These are phyloP conservation scores for Penicillium goetzii DNA, from an alignment of 495 filamentous ascomycete species.

Conservation along the genomic window DNA sequence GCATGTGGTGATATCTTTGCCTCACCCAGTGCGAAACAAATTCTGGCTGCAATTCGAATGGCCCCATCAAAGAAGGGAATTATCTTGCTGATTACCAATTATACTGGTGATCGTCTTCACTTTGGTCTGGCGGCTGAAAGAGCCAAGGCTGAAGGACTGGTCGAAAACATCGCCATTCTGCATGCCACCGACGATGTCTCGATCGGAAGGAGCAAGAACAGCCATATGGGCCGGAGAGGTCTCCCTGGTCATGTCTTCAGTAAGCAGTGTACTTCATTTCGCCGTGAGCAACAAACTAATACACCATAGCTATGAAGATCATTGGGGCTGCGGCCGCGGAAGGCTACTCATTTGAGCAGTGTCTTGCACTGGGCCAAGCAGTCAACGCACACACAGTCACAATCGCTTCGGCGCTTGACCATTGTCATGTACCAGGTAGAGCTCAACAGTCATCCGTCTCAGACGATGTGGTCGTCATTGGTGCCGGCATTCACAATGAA, in stretches of 20 bases:
- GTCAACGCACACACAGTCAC: conserved; percentile 20
- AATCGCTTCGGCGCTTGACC: conserved; percentile 23
- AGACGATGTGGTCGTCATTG: conserved; percentile 15
- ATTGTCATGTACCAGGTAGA: conserved; percentile 19
- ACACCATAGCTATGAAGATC: conserved; percentile 19
- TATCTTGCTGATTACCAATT: conserved; percentile 21
- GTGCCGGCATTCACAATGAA: conserved; percentile 26
- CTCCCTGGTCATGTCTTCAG: conserved; percentile 20
- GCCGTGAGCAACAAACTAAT: background rate
- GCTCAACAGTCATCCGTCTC: conserved; percentile 13
- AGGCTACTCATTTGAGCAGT: conserved; percentile 18
- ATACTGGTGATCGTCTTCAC: conserved; percentile 24
- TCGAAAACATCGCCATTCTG: conserved; percentile 1
- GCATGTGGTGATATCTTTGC: conserved; percentile 22
- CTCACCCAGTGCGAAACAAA: conserved; percentile 21
- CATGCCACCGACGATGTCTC: conserved; percentile 20
- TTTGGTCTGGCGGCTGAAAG: conserved; percentile 23
- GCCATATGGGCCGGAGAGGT: conserved; percentile 17
- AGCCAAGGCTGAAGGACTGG: conserved; percentile 7
- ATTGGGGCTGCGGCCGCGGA: conserved; percentile 19
- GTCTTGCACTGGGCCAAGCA: conserved; percentile 13
- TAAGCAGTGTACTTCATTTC: background rate
- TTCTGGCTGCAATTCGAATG: conserved; percentile 14
- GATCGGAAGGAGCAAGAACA: conserved; percentile 15
- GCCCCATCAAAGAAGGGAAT: conserved; percentile 16